phyloP scores from a whole-genome alignment of 371 early-diverging fungal species.

The Conidiobolus incongruus region DNA sequence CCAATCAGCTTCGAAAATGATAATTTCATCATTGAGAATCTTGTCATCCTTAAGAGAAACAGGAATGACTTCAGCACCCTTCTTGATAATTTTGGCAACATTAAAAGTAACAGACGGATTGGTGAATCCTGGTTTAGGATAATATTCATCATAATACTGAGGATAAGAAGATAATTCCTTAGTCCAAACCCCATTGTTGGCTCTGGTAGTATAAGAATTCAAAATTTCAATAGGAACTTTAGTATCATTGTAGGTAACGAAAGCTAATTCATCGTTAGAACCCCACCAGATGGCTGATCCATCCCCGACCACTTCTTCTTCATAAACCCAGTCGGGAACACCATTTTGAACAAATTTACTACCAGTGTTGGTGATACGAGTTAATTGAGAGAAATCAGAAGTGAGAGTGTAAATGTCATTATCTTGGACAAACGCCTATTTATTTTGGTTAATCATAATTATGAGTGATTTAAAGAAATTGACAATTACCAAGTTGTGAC shows the following conservation, averaged over 20 bases:
- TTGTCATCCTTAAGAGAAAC: neutral
- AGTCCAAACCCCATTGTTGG: neutral
- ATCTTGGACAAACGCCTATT: neutral
- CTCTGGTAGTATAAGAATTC: neutral
- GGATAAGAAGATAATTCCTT: neutral
- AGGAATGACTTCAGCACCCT: neutral
- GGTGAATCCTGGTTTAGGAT: neutral
- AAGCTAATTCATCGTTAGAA: neutral
- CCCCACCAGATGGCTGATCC: neutral
- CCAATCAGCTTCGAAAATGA: neutral
- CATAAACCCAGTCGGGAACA: neutral
- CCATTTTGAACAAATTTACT: neutral
- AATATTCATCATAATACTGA: neutral
- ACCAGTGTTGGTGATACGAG: neutral
- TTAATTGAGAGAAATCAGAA: neutral
- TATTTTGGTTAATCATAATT: too few species aligned
- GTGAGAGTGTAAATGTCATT: neutral
- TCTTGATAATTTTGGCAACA: neutral
- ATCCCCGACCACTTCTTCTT: neutral
- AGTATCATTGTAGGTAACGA: neutral
- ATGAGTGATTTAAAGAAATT: too few species aligned
- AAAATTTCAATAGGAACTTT: neutral
- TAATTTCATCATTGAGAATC: neutral
- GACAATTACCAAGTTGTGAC: too few species aligned
- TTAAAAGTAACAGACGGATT: neutral